These are phyloP conservation scores for Chaetomiaceae sp. DNA, from an alignment of 2,329 filamentous ascomycete genomes.

Conservation along the genomic window DNA sequence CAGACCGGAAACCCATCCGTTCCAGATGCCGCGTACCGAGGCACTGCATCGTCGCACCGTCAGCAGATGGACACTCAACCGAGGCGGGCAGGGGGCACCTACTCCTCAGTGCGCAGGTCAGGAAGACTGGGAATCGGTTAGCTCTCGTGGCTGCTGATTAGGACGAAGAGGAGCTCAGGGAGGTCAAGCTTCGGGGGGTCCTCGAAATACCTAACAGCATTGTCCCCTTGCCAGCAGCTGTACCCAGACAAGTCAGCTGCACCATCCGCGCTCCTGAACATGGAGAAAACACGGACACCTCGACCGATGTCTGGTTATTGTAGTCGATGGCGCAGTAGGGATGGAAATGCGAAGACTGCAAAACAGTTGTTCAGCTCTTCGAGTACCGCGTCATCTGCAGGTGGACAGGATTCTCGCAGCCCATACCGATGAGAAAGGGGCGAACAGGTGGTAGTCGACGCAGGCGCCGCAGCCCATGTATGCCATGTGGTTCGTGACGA, in stretches of 20 bases:
- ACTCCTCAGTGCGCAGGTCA: slow-evolving; percentile 43
- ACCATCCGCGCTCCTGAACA: too few species aligned
- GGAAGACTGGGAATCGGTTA: slow-evolving; percentile 33
- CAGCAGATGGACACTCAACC: background rate
- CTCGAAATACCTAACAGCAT: slow-evolving; percentile 29
- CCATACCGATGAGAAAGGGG: slow-evolving; percentile 45
- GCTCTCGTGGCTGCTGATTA: background rate
- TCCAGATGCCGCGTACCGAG: slow-evolving; percentile 20
- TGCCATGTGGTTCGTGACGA: slow-evolving; percentile 53
- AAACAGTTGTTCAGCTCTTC: background rate
- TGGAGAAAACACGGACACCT: slow-evolving; percentile 14
- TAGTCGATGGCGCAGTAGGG: slow-evolving; percentile 48
- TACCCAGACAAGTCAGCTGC: background rate
- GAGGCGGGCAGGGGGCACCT: background rate
- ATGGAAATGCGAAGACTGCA: slow-evolving; percentile 44
- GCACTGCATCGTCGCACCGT: background rate
- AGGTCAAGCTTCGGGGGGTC: background rate
- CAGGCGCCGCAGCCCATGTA: slow-evolving; percentile 40
- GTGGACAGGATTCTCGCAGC: background rate
- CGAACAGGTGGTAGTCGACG: slow-evolving; percentile 48
- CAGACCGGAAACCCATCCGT: slow-evolving; percentile 21
- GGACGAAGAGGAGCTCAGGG: background rate
- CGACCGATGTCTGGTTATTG: slow-evolving; percentile 35
- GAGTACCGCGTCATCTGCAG: too few species aligned
- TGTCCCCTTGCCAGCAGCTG: slow-evolving; percentile 44